Evolutionary conservation across 2,329 filamentous ascomycete genomes (phyloP).

Genomic region (Arachnopeziza araneosa): DNA sequence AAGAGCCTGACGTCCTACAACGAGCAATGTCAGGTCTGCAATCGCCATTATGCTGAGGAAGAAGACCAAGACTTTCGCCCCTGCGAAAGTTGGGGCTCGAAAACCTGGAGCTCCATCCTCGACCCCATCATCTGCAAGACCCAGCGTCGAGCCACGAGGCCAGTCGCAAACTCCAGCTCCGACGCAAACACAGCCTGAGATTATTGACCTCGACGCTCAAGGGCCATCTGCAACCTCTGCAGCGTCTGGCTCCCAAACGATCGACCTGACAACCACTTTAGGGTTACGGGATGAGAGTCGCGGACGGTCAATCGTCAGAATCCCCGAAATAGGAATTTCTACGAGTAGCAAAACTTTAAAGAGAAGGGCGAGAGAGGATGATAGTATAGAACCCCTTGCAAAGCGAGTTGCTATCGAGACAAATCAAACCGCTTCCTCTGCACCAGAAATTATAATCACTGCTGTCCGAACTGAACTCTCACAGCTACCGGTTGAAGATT

Average conservation of each 20-base stretch:
- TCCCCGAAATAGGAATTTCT: neutral
- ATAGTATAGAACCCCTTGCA: slow-evolving; percentile 5
- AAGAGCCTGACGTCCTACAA: neutral
- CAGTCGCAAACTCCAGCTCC: slow-evolving; percentile 23
- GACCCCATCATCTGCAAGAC: slow-evolving; percentile 32
- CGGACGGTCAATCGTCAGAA: neutral
- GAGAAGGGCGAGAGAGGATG: slow-evolving; percentile 13
- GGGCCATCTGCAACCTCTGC: neutral
- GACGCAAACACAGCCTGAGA: slow-evolving; percentile 2
- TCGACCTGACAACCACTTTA: neutral
- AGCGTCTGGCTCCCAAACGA: neutral
- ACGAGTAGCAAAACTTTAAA: slow-evolving; percentile 6
- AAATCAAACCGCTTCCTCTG: neutral
- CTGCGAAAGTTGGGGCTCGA: slow-evolving; percentile 59
- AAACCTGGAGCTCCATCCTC: slow-evolving; percentile 38
- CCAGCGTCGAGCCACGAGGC: slow-evolving; percentile 36
- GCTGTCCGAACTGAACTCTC: neutral
- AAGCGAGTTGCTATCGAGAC: slow-evolving; percentile 9
- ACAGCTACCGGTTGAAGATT: neutral
- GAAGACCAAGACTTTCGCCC: slow-evolving; percentile 50
- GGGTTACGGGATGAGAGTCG: neutral
- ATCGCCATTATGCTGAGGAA: slow-evolving; percentile 38
- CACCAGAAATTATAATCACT: neutral
- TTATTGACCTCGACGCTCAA: neutral
- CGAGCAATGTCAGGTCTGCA: slow-evolving; percentile 1